Conservation (phyloP, 2,329 filamentous ascomycete genomes). For the Penicillium expansum region DNA sequence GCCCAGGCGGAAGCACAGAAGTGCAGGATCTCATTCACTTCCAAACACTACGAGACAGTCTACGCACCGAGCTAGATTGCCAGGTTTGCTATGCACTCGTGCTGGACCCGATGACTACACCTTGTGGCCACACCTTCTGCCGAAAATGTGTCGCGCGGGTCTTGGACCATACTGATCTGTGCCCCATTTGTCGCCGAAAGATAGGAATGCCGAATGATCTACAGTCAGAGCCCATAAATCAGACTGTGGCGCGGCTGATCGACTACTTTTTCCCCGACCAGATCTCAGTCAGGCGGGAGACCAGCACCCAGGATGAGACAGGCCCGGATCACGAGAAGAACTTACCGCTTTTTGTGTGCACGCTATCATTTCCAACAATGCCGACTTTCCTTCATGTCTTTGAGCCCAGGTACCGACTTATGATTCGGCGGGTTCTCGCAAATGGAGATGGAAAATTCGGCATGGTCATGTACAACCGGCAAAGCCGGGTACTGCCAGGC, state of each 20-base stretch:
- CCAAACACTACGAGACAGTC: constrained; percentile 58
- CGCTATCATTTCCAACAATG: constrained; percentile 76
- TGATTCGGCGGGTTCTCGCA: constrained; percentile 76
- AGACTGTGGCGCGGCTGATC: constrained; percentile 61
- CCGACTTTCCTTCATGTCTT: constrained; percentile 89
- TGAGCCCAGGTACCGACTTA: constrained; percentile 85
- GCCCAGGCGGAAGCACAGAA: constrained; percentile 23
- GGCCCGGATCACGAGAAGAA: constrained; percentile 56
- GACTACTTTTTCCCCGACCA: constrained; percentile 67
- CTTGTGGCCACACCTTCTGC: constrained; percentile 88
- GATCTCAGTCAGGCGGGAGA: constrained; percentile 56
- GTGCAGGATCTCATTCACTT: constrained; percentile 35
- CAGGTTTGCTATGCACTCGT: constrained; percentile 83
- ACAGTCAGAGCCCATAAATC: constrained; percentile 57
- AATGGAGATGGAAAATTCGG: constrained; percentile 71
- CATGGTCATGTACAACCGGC: constrained; percentile 71
- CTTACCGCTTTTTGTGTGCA: constrained; percentile 76
- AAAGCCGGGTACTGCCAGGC: constrained; percentile 52
- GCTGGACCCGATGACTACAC: constrained; percentile 76
- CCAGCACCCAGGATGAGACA: constrained; percentile 57
- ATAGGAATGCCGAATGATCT: constrained; percentile 56
- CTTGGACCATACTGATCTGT: constrained; percentile 73
- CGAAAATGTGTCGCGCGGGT: constrained; percentile 72
- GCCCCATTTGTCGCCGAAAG: constrained; percentile 73
- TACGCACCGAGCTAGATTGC: constrained; percentile 74